A percentile compares a stretch with the other conserved stretches of the same genome.
Evolutionary conservation across 2,329 filamentous ascomycete species (phyloP).

Genomic region (Stagonosporopsis rhizophila): DNA sequence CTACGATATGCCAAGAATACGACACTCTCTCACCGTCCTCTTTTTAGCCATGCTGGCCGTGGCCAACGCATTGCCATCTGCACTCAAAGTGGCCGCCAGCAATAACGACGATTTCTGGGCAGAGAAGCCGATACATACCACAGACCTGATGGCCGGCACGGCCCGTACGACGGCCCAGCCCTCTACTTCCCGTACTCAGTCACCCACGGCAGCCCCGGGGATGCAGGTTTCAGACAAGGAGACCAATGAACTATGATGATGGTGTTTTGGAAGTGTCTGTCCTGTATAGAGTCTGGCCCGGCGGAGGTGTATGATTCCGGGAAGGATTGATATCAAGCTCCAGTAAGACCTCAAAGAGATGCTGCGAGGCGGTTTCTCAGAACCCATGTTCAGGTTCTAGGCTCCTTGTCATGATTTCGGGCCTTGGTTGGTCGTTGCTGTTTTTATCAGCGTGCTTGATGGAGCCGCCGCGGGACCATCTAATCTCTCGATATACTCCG

Average conservation of each 20-base stretch:
- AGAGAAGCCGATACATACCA: conserved; percentile 15
- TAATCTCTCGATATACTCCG: not conserved
- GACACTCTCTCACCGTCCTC: not conserved
- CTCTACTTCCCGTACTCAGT: not conserved
- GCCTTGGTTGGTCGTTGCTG: not conserved
- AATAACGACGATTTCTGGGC: conserved; percentile 10
- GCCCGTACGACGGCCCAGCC: not conserved
- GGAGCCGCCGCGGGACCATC: not conserved
- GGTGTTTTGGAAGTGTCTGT: no score
- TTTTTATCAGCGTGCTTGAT: not conserved
- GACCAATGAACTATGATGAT: conserved; percentile 3
- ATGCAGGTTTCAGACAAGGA: not conserved
- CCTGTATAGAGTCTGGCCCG: not conserved
- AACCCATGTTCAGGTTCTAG: not conserved
- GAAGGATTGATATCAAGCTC: no score
- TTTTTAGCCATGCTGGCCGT: not conserved
- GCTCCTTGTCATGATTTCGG: not conserved
- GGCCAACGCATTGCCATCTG: not conserved
- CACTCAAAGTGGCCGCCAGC: not conserved
- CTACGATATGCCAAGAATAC: not conserved
- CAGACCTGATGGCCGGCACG: conserved; percentile 12
- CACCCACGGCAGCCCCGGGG: not conserved
- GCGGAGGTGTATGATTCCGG: not conserved
- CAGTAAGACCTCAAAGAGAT: not conserved
- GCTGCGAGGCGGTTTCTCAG: not conserved